Percentiles rank a stretch among this genome's conserved stretches.
These are phyloP conservation scores for Dactylonectria macrodidyma DNA, from an alignment of 2,329 filamentous ascomycete genomes.

Conservation along the genomic window DNA sequence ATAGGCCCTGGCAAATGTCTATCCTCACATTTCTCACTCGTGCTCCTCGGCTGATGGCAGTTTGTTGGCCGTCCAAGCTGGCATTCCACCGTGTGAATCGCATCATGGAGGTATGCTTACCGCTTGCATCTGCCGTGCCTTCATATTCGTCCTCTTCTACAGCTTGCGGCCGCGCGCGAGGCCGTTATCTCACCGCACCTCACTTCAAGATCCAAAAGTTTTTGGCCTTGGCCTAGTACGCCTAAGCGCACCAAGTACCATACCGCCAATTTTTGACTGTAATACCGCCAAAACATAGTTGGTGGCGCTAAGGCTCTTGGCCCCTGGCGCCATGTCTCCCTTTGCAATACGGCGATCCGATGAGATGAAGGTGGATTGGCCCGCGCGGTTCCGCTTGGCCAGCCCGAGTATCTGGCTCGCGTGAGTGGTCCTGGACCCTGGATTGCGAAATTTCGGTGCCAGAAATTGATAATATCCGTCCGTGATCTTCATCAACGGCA, in stretches of 20 bases:
- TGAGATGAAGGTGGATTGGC: constrained; percentile 37
- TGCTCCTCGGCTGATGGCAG: constrained; percentile 6
- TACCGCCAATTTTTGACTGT: neutral
- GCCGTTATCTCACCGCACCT: neutral
- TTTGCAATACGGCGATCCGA: constrained; percentile 37
- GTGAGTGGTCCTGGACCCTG: constrained; percentile 18
- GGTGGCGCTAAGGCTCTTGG: constrained; percentile 40
- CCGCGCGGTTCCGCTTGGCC: constrained; percentile 5
- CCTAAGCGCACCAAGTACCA: constrained; percentile 26
- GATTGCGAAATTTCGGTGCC: constrained; percentile 15
- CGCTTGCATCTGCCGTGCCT: neutral
- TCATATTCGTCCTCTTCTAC: neutral
- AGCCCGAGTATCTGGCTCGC: constrained; percentile 28
- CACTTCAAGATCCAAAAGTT: constrained; percentile 15
- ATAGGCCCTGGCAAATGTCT: constrained; percentile 2
- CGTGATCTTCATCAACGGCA: constrained; percentile 5
- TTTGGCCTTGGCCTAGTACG: constrained; percentile 2
- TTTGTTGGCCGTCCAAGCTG: constrained; percentile 28
- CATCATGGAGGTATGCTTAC: constrained; percentile 18
- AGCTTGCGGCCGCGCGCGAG: neutral
- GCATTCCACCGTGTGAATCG: constrained; percentile 37
- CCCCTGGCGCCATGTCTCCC: constrained; percentile 36
- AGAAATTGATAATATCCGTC: constrained; percentile 15
- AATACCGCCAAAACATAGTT: constrained; percentile 8
- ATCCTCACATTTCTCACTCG: constrained; percentile 15